Conservation (phyloP, 2,329 filamentous ascomycete species). For the Teratosphaeria viscida region DNA sequence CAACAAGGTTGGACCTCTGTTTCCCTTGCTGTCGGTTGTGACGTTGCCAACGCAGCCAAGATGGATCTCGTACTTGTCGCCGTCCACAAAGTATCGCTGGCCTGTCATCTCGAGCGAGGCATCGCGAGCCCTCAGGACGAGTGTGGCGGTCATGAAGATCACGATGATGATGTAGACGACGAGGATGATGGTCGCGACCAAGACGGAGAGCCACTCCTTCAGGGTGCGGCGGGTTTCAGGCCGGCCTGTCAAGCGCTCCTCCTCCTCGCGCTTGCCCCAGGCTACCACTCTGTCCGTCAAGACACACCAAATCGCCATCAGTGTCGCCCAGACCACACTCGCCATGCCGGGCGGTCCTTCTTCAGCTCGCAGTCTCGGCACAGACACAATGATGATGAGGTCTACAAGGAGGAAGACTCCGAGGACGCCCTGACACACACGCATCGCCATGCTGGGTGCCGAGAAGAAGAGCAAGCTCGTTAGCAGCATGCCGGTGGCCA, state of each 20-base stretch:
- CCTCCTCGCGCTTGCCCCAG: slow-evolving; percentile 88
- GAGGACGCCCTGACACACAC: slow-evolving; percentile 60
- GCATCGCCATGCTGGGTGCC: slow-evolving; percentile 68
- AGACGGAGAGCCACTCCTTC: slow-evolving; percentile 72
- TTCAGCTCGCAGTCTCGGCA: slow-evolving; percentile 64
- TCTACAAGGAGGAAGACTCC: slow-evolving; percentile 59
- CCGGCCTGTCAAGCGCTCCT: slow-evolving; percentile 82
- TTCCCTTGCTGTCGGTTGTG: slow-evolving; percentile 43
- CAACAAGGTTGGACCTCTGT: slow-evolving; percentile 58
- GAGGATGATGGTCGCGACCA: slow-evolving; percentile 63
- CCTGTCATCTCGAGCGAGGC: slow-evolving; percentile 64
- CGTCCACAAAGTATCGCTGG: slow-evolving; percentile 68
- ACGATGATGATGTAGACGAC: slow-evolving; percentile 56
- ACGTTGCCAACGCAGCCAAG: slow-evolving; percentile 70
- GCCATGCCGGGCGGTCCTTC: slow-evolving; percentile 87
- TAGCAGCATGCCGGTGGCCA: slow-evolving; percentile 66
- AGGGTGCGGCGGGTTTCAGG: slow-evolving; percentile 74
- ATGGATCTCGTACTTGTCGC: slow-evolving; percentile 76
- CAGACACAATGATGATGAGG: slow-evolving; percentile 67
- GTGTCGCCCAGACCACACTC: slow-evolving; percentile 70
- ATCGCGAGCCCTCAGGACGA: slow-evolving; percentile 73
- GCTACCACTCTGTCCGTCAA: slow-evolving; percentile 70
- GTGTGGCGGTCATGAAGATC: slow-evolving; percentile 65
- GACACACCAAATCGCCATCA: slow-evolving; percentile 72
- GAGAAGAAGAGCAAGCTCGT: slow-evolving; percentile 79